These are phyloP conservation scores for Trichoderma sp. DNA, from an alignment of 2,329 filamentous ascomycete species.

Conservation along the genomic window DNA sequence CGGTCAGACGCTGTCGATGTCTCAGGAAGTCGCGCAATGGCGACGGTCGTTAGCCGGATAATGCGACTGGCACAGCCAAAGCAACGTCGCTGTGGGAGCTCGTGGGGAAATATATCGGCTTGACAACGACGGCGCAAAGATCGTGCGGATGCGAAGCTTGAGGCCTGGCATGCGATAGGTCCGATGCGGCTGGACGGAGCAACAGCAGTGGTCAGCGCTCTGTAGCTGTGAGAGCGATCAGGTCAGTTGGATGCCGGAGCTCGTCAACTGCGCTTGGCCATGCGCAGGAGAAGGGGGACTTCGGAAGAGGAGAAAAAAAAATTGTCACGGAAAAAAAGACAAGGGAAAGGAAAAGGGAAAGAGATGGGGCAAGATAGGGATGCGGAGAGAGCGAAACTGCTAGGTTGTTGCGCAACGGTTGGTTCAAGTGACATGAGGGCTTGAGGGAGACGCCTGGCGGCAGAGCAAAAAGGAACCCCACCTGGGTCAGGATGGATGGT, in stretches of 20 bases:
- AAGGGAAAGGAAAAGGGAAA: background rate
- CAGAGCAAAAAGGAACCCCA: slow-evolving; percentile 38
- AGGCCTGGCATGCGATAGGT: slow-evolving; percentile 23
- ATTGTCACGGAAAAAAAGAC: slow-evolving; percentile 4
- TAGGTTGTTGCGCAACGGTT: slow-evolving; percentile 28
- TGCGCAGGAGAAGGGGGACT: background rate
- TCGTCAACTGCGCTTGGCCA: slow-evolving; percentile 8
- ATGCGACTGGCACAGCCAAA: background rate
- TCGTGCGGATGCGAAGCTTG: slow-evolving; percentile 22
- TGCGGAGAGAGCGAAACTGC: slow-evolving; percentile 22
- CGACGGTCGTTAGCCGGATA: background rate
- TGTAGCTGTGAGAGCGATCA: slow-evolving; percentile 2
- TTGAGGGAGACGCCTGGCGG: slow-evolving; percentile 28
- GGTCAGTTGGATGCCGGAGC: slow-evolving; percentile 25
- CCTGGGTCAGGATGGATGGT: slow-evolving; percentile 37
- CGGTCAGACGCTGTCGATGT: slow-evolving; percentile 15
- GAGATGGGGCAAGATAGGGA: slow-evolving; percentile 26
- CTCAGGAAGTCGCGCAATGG: slow-evolving; percentile 25
- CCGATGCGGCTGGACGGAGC: slow-evolving; percentile 16
- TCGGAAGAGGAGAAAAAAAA: background rate
- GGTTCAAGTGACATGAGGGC: slow-evolving; percentile 25
- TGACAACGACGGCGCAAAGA: slow-evolving; percentile 20
- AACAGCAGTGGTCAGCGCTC: slow-evolving; percentile 15
- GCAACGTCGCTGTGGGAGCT: slow-evolving; percentile 5
- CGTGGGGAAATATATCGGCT: slow-evolving; percentile 16